phyloP scores from a whole-genome alignment of 2,329 filamentous ascomycete genomes.

The Ceratocystis huliohia region DNA sequence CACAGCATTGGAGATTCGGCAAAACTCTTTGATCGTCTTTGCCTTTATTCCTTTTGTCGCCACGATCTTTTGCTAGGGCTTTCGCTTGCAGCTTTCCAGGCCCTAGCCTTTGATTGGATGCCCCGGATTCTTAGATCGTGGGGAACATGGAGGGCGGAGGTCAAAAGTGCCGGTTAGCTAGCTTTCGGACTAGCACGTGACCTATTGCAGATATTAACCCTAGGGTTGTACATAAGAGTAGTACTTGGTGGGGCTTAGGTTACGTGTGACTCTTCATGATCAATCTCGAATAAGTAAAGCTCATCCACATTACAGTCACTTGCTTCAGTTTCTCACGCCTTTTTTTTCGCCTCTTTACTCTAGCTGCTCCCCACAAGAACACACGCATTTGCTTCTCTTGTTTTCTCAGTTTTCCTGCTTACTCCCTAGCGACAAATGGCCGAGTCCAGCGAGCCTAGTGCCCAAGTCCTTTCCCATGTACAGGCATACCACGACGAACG shows the following conservation, averaged over 20 bases:
- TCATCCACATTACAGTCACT: too few species aligned
- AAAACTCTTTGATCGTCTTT: too few species aligned
- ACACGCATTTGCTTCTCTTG: background rate
- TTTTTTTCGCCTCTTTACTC: background rate
- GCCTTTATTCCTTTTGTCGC: background rate
- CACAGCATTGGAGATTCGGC: too few species aligned
- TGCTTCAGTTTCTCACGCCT: too few species aligned
- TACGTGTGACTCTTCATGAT: background rate
- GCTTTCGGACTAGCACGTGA: background rate
- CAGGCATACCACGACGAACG: slow-evolving; percentile 23
- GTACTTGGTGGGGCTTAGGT: too few species aligned
- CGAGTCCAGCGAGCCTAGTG: slow-evolving; percentile 20
- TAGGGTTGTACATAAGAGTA: background rate
- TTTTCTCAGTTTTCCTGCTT: background rate
- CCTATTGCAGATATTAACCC: background rate
- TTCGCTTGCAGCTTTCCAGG: background rate
- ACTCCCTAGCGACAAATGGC: slow-evolving; percentile 1
- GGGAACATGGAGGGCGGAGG: background rate
- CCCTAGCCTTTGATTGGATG: background rate
- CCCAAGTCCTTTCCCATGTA: slow-evolving; percentile 23
- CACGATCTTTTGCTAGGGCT: background rate
- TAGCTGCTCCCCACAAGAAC: background rate
- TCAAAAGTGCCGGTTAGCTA: too few species aligned
- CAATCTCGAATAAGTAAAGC: background rate
- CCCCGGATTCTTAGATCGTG: background rate